Conservation (phyloP, 306 rosid species). For the Dalbergia oliveri region DNA sequence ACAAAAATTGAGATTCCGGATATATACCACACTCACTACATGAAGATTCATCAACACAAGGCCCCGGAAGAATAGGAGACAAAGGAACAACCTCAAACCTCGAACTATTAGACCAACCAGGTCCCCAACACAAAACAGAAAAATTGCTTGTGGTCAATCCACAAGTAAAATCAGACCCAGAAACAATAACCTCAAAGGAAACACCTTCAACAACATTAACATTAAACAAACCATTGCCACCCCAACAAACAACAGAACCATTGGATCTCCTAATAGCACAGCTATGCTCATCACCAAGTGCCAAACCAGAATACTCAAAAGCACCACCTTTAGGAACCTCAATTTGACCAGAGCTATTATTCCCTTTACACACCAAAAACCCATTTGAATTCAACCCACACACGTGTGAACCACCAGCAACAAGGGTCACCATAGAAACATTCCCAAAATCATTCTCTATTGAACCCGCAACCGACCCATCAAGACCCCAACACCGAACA, state of each 20-base stretch:
- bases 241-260: conserved; percentile 86
- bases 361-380: conserved; percentile 70
- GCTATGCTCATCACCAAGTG: conserved; percentile 78
- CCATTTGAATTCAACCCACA: conserved; percentile 77
- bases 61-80: conserved; percentile 83
- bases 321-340: conserved; percentile 60
- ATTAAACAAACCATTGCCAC: conserved; percentile 60
- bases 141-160: conserved; percentile 68
- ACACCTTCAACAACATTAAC: conserved; percentile 42
- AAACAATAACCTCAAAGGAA: conserved; percentile 71
- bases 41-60: conserved; percentile 69
- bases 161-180: conserved; percentile 80
- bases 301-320: conserved; percentile 59
- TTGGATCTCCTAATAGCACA: conserved; percentile 71
- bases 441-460: conserved; percentile 62
- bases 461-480: conserved; percentile 18
- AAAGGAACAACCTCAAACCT: conserved; percentile 55
- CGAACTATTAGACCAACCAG: conserved; percentile 67
- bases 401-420: conserved; percentile 79
- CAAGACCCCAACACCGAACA: conserved; percentile 80
- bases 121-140: conserved; percentile 89
- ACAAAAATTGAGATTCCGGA: conserved; percentile 61
- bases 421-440: conserved; percentile 63
- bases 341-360: conserved; percentile 70
- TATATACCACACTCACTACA: conserved; percentile 71